Evolutionary conservation across 371 early-diverging fungal genomes (phyloP), one percentile per base, ranked within the genome.

Genomic region (Syncephalastrum racemosum): DNA sequence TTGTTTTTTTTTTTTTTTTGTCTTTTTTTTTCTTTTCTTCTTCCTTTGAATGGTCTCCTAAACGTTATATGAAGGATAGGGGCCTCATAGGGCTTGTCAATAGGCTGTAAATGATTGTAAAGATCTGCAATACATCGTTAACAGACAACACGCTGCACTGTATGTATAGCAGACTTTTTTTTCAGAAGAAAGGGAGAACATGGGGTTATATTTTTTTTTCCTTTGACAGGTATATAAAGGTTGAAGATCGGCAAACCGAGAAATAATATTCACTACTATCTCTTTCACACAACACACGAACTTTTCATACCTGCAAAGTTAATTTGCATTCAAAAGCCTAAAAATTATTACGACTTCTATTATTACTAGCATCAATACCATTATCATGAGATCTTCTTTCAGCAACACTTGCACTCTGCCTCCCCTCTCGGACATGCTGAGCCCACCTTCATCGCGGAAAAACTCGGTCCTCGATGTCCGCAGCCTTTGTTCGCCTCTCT

Each of bases 381-480:
- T 41, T 46, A 7, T 24, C 50, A 54, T 54, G 55, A 54, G 24
- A 40, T 4, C 57, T 20, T 62, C 62, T 24, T 50, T 59, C 49
- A 46, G 42, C 10, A 53, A 44, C 5, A 53, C 66, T 46, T 70
- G 68, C 53, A 70, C 63, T 57, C 56, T 75, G 47, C 75, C 75
- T 65, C 66, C 75, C 31, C 53, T 70, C 46, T 69, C 72, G 14
- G 70, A 75, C 42, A 48, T 71, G 22, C 60, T 68, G 47, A 27
- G 46, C 20, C 50, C 53, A 42, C 36, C 60, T 16, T 63, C 44
- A 22, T 16, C 24, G n/a, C 41, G 22, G 2, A 20, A 20, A 16
- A 39, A 49, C 39, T 50, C 53, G 31, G 45, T 41, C n/a, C 47
- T 56, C 43, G 56, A 47, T 1, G 52, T 52, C 19, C 40, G 40